phyloP scores from a whole-genome alignment of 2,329 filamentous ascomycete genomes.

The Fusarium multiceps region DNA sequence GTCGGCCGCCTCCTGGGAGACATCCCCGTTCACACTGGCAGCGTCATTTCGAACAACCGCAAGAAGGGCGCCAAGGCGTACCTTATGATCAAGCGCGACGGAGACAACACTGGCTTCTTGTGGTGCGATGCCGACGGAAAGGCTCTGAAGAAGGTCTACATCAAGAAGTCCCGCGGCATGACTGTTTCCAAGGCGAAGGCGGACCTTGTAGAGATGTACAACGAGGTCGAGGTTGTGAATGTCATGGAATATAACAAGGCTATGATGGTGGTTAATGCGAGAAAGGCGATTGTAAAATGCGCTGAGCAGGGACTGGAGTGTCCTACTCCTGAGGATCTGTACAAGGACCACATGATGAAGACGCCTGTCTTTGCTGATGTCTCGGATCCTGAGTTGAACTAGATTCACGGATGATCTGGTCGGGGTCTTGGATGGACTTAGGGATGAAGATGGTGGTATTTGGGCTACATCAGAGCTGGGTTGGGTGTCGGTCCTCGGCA shows the following conservation, averaged over 20 bases:
- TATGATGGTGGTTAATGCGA: neutral
- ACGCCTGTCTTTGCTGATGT: neutral
- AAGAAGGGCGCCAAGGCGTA: constrained; percentile 1
- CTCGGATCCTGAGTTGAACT: constrained; percentile 2
- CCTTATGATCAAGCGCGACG: neutral
- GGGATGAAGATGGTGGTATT: fast-evolving
- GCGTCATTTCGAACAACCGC: neutral
- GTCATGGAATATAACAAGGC: neutral
- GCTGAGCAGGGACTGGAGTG: neutral
- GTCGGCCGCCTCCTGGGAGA: neutral
- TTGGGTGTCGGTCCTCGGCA: too few relatives aligned
- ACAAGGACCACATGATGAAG: neutral
- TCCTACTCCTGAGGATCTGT: neutral
- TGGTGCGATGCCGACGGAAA: constrained; percentile 4
- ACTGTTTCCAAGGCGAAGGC: neutral
- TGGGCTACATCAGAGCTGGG: neutral
- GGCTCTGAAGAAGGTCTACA: neutral
- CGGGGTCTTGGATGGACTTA: fast-evolving
- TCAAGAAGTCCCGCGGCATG: neutral
- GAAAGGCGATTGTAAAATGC: neutral
- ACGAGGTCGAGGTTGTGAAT: neutral
- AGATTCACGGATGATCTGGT: neutral
- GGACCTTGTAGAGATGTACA: neutral
- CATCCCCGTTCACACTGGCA: neutral
- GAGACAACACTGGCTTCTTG: neutral